Evolutionary conservation across 805 yeast genomes (phyloP), one percentile per base, ranked within the genome.

Genomic region (Debaryomyces castellii): DNA sequence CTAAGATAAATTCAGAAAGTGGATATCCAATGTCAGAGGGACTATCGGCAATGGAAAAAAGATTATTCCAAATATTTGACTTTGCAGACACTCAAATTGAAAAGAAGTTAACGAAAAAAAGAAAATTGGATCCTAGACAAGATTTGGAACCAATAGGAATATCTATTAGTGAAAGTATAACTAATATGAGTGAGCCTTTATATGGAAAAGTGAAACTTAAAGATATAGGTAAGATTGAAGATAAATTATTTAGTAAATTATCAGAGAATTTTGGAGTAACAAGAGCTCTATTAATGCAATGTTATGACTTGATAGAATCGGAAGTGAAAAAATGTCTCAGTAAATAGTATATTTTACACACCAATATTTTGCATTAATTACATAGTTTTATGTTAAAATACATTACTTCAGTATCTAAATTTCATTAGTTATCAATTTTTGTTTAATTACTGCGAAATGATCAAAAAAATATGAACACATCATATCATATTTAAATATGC

Each of bases 11-110:
- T 22, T 23, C 38, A 18, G 20, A 17, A 16, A 52, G 51, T 6
- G 43, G 16, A 18, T 11, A 11, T 17, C n/a, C 11, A 11, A 2
- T 17, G 11, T 30, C 42, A 9, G 40, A 47, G 12, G 54, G 51
- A 17, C 49, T 62, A 6, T 52, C 66, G 2, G 54, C 59, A 14
- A 59, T 66, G 60, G 61, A 64, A 16, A 61, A 61, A 40, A 56
- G 68, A 43, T 58, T 71, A 22, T 57, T 47, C 45, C 65, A 58
- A 46, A 64, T 72, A 8, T 72, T 72, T 48, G 66, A 59, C 28
- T 39, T 14, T 17, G 44, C 37, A 10, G 27, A 46, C n/a, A 9
- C 22, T 2, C 21, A n/a, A 18, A 17, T 30, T n/a, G 11, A 25
- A 3, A 5, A 27, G 6, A 28, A 23, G 8, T n/a, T 28, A 2